Base-by-base conservation (phyloP, 2,329 filamentous ascomycete species). In the Neofusicoccum cordaticola region DNA sequence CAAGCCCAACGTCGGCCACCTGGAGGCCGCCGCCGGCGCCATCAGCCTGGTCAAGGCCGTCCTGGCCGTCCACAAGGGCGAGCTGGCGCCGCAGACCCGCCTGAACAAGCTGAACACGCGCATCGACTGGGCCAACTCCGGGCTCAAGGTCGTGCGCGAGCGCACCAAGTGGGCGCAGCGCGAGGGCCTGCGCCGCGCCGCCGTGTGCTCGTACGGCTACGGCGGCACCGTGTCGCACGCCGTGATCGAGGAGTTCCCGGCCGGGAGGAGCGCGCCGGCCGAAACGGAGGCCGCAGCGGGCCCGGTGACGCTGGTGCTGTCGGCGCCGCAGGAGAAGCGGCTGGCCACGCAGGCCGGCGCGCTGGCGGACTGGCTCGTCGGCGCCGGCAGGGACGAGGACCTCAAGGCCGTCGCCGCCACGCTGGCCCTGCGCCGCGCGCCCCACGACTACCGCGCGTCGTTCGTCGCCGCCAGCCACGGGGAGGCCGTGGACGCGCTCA, bases 121-220 rank as follows among this genome's bases (percentile, higher is more conserved):
- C 0, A 65, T 79, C 4, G 71, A 79, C 47, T 75, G 75, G 72
- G 65, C 70, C 0, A 67, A 66, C 1, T 64, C 69, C 2, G 71
- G 69, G 1, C 19, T 74, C 1, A 62, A 68, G 31, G 70, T 75
- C 1, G 68, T 72, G 2, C 66, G 66, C n/a, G 68, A 74, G 48
- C 17, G 52, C 1, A 67, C 66, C 9, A 51, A 66, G 12, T 75
- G 73, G 73, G 35, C 62, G 0, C 48, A 67, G 8, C 39, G 65
- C 0, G 58, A 65, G 17, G 44, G 58, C 0, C 66, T 66, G 71
- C 75, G 15, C 73, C 69, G 13, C 31, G 80, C 79, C 2, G 79
- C 79, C 42, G 74, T 84, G 0, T 83, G 82, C 64, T 77, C 78
- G 15, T 84, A 83, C 66, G 81, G 79, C 0, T 78, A 78, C 53